phyloP scores from a whole-genome alignment of 495 filamentous ascomycete genomes.

The Penicillium mononematosum region DNA sequence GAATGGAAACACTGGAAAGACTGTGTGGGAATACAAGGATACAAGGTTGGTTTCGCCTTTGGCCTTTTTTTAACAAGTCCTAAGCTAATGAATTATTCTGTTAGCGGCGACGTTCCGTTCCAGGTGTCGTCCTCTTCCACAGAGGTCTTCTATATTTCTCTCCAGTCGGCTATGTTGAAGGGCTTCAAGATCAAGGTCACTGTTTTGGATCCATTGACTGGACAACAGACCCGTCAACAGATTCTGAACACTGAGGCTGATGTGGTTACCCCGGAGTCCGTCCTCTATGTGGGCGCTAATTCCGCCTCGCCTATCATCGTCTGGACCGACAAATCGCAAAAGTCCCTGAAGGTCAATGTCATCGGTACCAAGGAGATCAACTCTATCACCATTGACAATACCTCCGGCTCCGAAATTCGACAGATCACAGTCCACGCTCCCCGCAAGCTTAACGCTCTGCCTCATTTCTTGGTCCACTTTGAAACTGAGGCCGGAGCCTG shows the following conservation, averaged over 20 bases:
- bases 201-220: slow-evolving; percentile 67
- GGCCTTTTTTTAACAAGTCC: neutral
- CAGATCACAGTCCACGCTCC: slow-evolving; percentile 73
- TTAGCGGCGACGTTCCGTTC: slow-evolving; percentile 66
- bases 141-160: slow-evolving; percentile 72
- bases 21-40: slow-evolving; percentile 75
- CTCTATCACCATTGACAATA: slow-evolving; percentile 49
- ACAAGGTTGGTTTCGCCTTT: slow-evolving; percentile 42
- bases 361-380: slow-evolving; percentile 67
- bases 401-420: slow-evolving; percentile 57
- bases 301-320: slow-evolving; percentile 78
- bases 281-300: slow-evolving; percentile 80
- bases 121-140: slow-evolving; percentile 75
- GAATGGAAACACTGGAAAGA: slow-evolving; percentile 67
- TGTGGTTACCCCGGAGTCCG: slow-evolving; percentile 60
- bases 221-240: slow-evolving; percentile 63
- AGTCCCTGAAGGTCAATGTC: slow-evolving; percentile 73
- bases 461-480: slow-evolving; percentile 85
- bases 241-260: slow-evolving; percentile 71
- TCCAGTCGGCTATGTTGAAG: slow-evolving; percentile 65
- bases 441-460: slow-evolving; percentile 61
- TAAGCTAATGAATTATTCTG: slow-evolving; percentile 23
- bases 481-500: slow-evolving; percentile 67
- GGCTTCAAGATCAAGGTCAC: slow-evolving; percentile 72
- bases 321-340: slow-evolving; percentile 71